Base-by-base conservation (phyloP, 352 stramenopile genomes). In the Phytophthora crassamura region DNA sequence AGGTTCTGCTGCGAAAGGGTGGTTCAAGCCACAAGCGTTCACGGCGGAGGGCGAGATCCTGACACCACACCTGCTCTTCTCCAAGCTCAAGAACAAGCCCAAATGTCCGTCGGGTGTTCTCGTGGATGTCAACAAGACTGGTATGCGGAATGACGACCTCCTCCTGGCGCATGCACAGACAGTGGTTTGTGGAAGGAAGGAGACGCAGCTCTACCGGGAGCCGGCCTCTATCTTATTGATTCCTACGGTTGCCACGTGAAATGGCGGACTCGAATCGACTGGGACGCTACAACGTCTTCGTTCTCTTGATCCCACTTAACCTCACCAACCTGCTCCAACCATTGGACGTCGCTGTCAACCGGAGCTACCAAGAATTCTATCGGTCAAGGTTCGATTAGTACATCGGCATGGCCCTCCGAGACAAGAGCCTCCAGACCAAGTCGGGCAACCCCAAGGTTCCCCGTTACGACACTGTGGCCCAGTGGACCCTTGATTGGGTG, bases 171-270 rank as follows among this genome's bases (percentile, higher is more conserved):
- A 63, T 52, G 54, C 54, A 3, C 5, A 39, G 11, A 4, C 11
- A 10, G 42, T 62, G 5, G 15, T 62, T 1, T 53, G 25, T 15
- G 11, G 20, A 2, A 30, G 54, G 5, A 54, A 32, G 35, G 54
- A 62, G 34, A 62, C 54, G 3, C 54, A 54, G 43, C 35, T 62
- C 2, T 55, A 62, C 18, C 41, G 54, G 0, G 46, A 64, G 18
- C 45, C 46, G 3, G 56, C 57, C 25, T 64, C 2, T 57, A 58
- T 39, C 3, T 62, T 7, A 48, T 62, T 14, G 56, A 64, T 38
- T 64, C 56, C 1, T 64, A 64, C 30, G 35, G 16, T 8, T 51
- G 35, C n/a, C 46, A 58, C 18, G 46, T 64, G 10, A 64, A 64
- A 20, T 64, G 14, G 32, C 18, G 20, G 32, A 53, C 1, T 48